Evolutionary conservation across 2,329 filamentous ascomycete species (phyloP), one percentile per base, ranked within the genome.

Genomic region (Diaporthe sp.): DNA sequence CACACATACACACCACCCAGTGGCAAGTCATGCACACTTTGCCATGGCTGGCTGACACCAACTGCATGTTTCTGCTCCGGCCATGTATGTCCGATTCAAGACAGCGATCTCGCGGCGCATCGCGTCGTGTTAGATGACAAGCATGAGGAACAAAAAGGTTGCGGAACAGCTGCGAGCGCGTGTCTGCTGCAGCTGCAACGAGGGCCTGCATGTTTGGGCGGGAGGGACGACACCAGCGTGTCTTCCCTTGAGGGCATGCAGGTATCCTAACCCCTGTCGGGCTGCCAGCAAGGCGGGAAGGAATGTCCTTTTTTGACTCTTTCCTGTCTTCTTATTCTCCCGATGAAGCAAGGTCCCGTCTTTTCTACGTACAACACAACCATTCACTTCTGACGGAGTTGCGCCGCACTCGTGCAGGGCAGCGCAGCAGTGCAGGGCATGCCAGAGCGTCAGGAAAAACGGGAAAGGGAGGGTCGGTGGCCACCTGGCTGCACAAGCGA

Each of bases 51-150:
- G 42, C 61, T 65, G 75, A 70, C 73, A 75, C 51, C 31, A 65
- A 37, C 74, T 76, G 75, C 75, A 73, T 73, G 73, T 76, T 75
- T 75, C 67, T 75, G 44, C 58, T 42, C 61, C 71, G 73, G 60
- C 49, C 70, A 76, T 76, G 73, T 76, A 75, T 57, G 75, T 76
- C 70, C 73, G 73, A 62, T 75, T 75, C 73, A 75, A 75, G 75
- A 75, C 73, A 75, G 28, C 61, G 75, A 73, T 76, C 68, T 76
- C 68, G 72, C 34, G 70, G 75, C 65, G 73, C 75, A 75, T 76
- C 70, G 73, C 73, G 62, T 71, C 73, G 68, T 76, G 73, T 75
- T 62, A 73, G 73, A 73, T 76, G 73, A 73, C 73, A 72, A 34
- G 55, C 61, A 70, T 72, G 73, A 58, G 55, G 60, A 53, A 73